Evolutionary conservation across 1,139 yeast species (phyloP).

Genomic region (Taphrina sp.): DNA sequence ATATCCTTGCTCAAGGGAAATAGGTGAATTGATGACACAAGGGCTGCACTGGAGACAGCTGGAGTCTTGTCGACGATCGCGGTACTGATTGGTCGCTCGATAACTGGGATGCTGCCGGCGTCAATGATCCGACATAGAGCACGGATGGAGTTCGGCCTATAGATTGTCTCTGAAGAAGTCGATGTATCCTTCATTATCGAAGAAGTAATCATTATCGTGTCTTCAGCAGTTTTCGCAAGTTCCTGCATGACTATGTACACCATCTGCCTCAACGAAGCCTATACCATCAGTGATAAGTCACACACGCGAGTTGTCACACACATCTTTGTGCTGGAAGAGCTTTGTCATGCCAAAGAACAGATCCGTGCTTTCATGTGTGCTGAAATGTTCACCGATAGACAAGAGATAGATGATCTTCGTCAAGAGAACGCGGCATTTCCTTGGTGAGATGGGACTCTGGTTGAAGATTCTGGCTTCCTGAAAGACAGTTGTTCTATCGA

Average conservation of each 20-base stretch:
- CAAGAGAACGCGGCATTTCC: constrained; percentile 74
- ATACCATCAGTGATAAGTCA: neutral
- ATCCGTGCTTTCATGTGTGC: constrained; percentile 84
- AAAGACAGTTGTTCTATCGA: constrained; percentile 95
- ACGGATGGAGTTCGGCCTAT: constrained; percentile 92
- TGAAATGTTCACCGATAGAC: constrained; percentile 58
- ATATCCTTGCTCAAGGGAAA: constrained; percentile 87
- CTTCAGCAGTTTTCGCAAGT: constrained; percentile 77
- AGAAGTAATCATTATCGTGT: constrained; percentile 94
- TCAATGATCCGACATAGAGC: constrained; percentile 87
- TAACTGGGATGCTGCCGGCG: constrained; percentile 72
- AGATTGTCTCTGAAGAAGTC: constrained; percentile 70
- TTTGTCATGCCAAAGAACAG: constrained; percentile 91
- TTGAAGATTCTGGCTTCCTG: constrained; percentile 95
- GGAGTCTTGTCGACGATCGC: constrained; percentile 92
- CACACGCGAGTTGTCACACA: constrained; percentile 6
- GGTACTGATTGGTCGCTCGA: constrained; percentile 88
- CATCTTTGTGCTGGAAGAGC: constrained; percentile 86
- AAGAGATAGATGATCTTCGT: constrained; percentile 66
- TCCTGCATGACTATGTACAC: constrained; percentile 93
- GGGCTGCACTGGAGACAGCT: constrained; percentile 84
- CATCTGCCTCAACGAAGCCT: constrained; percentile 80
- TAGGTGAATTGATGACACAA: constrained; percentile 84
- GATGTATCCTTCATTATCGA: constrained; percentile 98
- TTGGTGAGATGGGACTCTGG: constrained; percentile 85